A percentile compares a stretch with the other conserved stretches of the same genome.
Conservation (phyloP, 371 early-diverging fungal species). For the Mucor racemosus region DNA sequence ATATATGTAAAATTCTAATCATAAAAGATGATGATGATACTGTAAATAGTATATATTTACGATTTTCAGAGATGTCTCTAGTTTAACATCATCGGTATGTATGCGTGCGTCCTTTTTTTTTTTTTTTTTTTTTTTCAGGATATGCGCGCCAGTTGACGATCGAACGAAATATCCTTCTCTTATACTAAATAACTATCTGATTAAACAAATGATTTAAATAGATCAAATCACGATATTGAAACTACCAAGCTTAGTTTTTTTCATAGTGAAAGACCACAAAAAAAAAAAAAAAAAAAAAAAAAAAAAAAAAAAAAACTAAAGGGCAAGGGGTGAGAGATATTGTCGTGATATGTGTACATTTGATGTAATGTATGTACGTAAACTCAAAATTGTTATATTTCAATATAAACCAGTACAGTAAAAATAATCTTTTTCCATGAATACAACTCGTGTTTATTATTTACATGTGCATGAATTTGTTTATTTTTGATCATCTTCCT, state of each 20-base stretch:
- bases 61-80: not conserved
- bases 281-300: not conserved
- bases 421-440: not conserved
- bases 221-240: not conserved
- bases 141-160: constrained; percentile 34
- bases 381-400: not conserved
- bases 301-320: not conserved
- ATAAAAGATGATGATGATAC: not conserved
- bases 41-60: too few relatives aligned
- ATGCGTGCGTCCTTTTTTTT: not conserved
- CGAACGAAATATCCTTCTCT: not conserved
- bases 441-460: constrained; percentile 3
- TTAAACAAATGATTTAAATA: not conserved
- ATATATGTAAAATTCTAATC: not conserved
- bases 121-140: not conserved
- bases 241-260: too few relatives aligned
- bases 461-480: not conserved
- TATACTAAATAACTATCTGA: not conserved
- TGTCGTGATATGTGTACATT: constrained; percentile 5
- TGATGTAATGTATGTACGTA: not conserved
- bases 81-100: constrained; percentile 20
- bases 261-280: too few relatives aligned
- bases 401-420: constrained; percentile 4
- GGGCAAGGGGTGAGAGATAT: not conserved
- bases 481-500: constrained; percentile 14